phyloP scores from a whole-genome alignment of 352 stramenopile genomes.

The Phytopythium sindhum region DNA sequence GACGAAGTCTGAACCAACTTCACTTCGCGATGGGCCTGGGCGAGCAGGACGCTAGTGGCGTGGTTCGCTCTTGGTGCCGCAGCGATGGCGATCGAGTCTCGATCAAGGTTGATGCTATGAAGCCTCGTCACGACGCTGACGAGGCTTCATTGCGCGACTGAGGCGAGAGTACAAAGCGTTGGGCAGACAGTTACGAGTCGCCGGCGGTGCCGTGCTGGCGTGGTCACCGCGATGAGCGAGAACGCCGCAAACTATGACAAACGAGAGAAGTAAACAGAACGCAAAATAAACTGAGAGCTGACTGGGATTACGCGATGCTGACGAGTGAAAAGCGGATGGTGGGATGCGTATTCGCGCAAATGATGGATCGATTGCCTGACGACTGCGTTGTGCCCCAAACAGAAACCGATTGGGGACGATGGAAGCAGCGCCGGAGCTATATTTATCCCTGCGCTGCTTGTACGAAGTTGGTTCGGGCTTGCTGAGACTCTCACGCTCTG shows the following conservation, averaged over 20 bases:
- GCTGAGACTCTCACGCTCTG: not conserved
- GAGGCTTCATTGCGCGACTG: not conserved
- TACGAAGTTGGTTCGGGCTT: no score
- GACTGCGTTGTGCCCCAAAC: not conserved
- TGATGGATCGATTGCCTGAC: not conserved
- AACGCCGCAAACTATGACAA: not conserved
- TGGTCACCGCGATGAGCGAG: not conserved
- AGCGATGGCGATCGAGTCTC: not conserved
- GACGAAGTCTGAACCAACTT: not conserved
- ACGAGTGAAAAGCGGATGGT: not conserved
- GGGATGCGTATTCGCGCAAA: not conserved
- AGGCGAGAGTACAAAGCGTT: not conserved
- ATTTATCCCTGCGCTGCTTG: not conserved
- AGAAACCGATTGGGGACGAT: not conserved
- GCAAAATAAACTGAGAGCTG: not conserved
- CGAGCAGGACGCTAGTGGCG: not conserved
- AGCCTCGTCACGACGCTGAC: not conserved
- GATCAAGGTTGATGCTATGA: not conserved
- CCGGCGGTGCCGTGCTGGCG: not conserved
- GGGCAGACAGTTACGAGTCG: not conserved
- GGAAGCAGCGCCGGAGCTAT: not conserved
- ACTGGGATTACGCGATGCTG: not conserved
- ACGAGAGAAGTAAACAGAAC: not conserved
- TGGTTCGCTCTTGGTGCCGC: not conserved
- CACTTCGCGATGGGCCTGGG: not conserved